These are phyloP conservation scores for Heterobasidion parviporum DNA, from an alignment of 1,284 basidiomycete genomes.

Conservation along the genomic window DNA sequence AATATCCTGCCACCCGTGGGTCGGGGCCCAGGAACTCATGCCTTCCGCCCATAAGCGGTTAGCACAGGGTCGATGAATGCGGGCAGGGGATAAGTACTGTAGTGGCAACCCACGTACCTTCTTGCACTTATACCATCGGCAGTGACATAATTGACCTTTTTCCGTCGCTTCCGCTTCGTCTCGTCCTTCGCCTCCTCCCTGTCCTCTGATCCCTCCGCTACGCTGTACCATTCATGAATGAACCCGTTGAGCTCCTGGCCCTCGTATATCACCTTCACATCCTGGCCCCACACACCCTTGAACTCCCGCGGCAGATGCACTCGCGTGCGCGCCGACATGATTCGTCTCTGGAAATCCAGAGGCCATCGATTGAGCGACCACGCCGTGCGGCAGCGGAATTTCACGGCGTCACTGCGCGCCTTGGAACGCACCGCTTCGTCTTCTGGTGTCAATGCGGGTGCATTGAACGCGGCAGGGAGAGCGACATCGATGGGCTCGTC, in stretches of 20 bases:
- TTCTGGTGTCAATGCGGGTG: too few species aligned
- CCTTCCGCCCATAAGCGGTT: slow-evolving; percentile 13
- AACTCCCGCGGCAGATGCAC: slow-evolving; percentile 33
- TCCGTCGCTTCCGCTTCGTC: not conserved
- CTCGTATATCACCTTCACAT: slow-evolving; percentile 21
- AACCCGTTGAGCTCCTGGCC: slow-evolving; percentile 31
- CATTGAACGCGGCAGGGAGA: too few species aligned
- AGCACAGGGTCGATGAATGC: too few species aligned
- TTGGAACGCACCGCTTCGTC: too few species aligned
- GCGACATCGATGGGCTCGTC: not conserved
- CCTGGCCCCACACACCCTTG: slow-evolving; percentile 20
- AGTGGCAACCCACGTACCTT: slow-evolving; percentile 19
- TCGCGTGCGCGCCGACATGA: slow-evolving; percentile 16
- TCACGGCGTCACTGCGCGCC: too few species aligned
- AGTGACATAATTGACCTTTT: slow-evolving; percentile 30
- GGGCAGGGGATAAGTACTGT: too few species aligned
- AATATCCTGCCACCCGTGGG: slow-evolving; percentile 33
- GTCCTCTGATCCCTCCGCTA: slow-evolving; percentile 5
- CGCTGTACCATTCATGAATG: slow-evolving; percentile 26
- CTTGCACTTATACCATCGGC: slow-evolving; percentile 24
- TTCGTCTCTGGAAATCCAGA: slow-evolving; percentile 18
- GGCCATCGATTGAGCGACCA: slow-evolving; percentile 29
- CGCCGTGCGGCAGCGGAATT: slow-evolving; percentile 10
- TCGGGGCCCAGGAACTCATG: slow-evolving; percentile 36
- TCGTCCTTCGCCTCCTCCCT: slow-evolving; percentile 2